Percentiles rank a stretch among this genome's conserved stretches.
phyloP scores from a whole-genome alignment of 345 rosid species.

The Acer campestre region DNA sequence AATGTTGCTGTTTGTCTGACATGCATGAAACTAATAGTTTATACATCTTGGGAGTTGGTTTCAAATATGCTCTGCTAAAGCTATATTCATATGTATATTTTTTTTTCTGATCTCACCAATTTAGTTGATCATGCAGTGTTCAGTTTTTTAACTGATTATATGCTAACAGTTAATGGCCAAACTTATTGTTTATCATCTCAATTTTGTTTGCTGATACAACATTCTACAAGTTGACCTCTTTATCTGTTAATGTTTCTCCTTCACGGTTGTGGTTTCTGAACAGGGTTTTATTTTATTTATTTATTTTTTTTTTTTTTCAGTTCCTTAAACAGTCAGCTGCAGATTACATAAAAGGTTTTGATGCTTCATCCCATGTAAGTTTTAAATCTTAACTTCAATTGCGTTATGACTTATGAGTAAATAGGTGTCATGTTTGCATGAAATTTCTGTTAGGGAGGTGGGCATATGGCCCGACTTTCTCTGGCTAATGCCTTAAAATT shows the following conservation, averaged over 20 bases:
- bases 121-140: background rate
- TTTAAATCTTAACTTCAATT: slow-evolving; percentile 3
- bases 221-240: slow-evolving; percentile 10
- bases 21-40: background rate
- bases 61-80: background rate
- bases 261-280: slow-evolving; percentile 20
- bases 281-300: slow-evolving; percentile 2
- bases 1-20: background rate
- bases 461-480: slow-evolving; percentile 1
- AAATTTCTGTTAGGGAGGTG: slow-evolving; percentile 17
- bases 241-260: slow-evolving; percentile 2
- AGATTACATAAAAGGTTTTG: slow-evolving; percentile 67
- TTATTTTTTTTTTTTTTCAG: slow-evolving; percentile 36
- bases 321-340: slow-evolving; percentile 74
- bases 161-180: background rate
- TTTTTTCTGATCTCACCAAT: background rate
- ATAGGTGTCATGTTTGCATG: slow-evolving; percentile 11
- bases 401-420: slow-evolving; percentile 1
- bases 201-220: slow-evolving; percentile 4
- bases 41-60: background rate
- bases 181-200: background rate
- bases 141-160: background rate
- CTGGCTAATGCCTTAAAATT: background rate
- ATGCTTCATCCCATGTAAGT: slow-evolving; percentile 83
- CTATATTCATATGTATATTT: background rate